Evolutionary conservation across 176 grass and related monocot genomes (phyloP).

Genomic region (Lolium perenne): DNA sequence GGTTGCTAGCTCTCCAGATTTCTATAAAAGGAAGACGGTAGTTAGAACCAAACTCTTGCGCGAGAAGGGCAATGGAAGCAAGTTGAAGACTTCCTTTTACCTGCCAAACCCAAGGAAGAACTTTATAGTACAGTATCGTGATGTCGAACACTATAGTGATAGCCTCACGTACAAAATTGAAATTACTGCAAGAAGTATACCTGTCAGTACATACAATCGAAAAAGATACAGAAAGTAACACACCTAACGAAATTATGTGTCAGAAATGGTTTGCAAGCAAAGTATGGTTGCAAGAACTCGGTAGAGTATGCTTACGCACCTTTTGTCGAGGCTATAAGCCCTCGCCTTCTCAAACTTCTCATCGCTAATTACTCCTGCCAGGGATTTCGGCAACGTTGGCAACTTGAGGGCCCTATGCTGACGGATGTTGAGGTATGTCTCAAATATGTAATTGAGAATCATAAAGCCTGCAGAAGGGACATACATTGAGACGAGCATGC

Average conservation of each 20-base stretch:
- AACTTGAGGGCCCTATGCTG: conserved; percentile 81
- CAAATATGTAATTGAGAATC: conserved; percentile 91
- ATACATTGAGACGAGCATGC: neutral
- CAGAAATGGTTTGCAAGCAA: conserved; percentile 18
- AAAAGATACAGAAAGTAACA: neutral
- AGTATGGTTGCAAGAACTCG: conserved; percentile 16
- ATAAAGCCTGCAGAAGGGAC: conserved; percentile 83
- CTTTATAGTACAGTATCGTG: conserved; percentile 79
- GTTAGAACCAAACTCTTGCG: conserved; percentile 37
- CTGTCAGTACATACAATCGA: conserved; percentile 10
- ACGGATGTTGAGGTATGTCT: conserved; percentile 90
- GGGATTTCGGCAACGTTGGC: conserved; percentile 68
- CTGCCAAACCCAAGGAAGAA: conserved; percentile 98
- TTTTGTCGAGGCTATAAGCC: conserved; percentile 97
- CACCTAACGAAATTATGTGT: conserved; percentile 8
- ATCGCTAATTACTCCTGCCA: conserved; percentile 80
- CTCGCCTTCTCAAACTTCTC: conserved; percentile 86
- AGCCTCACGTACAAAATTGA: conserved; percentile 85
- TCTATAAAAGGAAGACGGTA: conserved; percentile 57
- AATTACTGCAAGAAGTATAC: conserved; percentile 61
- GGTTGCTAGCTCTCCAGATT: conserved; percentile 63
- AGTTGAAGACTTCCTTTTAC: conserved; percentile 50
- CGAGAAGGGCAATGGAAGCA: conserved; percentile 17
- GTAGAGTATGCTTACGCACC: conserved; percentile 44
- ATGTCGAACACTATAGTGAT: conserved; percentile 89